Conservation (phyloP, 2,329 filamentous ascomycete genomes). For the Colletotrichum liriopes region DNA sequence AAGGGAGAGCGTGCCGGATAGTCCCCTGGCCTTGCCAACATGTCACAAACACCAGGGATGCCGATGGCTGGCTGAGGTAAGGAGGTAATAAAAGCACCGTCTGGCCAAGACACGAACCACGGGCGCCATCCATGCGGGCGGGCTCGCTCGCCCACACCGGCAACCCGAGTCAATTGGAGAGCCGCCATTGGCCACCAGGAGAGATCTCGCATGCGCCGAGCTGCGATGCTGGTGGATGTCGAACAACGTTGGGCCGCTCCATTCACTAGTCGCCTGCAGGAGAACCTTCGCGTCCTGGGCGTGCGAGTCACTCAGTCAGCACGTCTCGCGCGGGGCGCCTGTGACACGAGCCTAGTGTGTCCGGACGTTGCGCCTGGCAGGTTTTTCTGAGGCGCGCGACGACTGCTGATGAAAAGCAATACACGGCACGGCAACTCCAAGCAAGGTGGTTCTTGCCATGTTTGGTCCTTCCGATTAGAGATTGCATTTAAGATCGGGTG, state of each 20-base stretch:
- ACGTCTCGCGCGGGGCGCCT: not conserved
- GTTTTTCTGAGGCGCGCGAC: not conserved
- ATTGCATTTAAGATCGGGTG: constrained; percentile 23
- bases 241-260: constrained; percentile 4
- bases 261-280: constrained; percentile 24
- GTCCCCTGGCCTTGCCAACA: not conserved
- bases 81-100: constrained; percentile 22
- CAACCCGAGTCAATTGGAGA: constrained; percentile 15
- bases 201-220: constrained; percentile 16
- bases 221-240: constrained; percentile 18
- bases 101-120: constrained; percentile 33
- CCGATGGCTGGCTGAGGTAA: constrained; percentile 23
- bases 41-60: constrained; percentile 14
- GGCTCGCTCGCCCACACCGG: not conserved
- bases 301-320: constrained; percentile 20
- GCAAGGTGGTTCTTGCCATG: constrained; percentile 24
- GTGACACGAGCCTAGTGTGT: not conserved
- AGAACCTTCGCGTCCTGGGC: constrained; percentile 1
- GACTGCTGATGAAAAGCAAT: not conserved
- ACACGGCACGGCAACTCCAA: not conserved
- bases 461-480: constrained; percentile 33
- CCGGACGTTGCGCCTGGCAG: not conserved
- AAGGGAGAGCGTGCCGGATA: constrained; percentile 15
- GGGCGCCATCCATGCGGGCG: constrained; percentile 11
- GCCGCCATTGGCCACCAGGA: constrained; percentile 11